Base-by-base conservation (phyloP, 1,139 yeast genomes). In the Chernovozyma sophiae-reginae region DNA sequence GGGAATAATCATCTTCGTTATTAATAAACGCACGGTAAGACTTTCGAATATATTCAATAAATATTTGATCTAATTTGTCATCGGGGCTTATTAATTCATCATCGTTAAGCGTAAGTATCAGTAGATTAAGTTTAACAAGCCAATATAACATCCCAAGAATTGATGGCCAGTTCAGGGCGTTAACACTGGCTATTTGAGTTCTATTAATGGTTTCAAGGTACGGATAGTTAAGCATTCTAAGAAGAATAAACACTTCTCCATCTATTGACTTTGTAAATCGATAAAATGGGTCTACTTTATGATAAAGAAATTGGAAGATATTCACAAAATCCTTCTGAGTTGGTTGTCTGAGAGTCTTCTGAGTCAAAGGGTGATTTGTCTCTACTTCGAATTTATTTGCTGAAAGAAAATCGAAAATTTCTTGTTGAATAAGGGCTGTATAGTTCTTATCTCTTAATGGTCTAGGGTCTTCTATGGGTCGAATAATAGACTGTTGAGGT, bases 151-250 rank as follows among this genome's bases (percentile, higher is more conserved):
- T 77, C 2, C 94, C 96, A 36, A 89, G 60, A 49, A 86, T 84
- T 17, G 77, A 74, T 14, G 87, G 90, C 97, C 97, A 87, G 50
- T 82, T 82, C 41, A 83, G 83, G 1, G 96, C 95, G 2, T 96
- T 96, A 6, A 87, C 96, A 0, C 96, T 96, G 34, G 90, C 80
- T 25, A 89, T 80, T 54, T 86, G 95, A 1, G 92, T 81, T 51
- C 89, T 78, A 56, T 82, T 85, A 32, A 89, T 80, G 0, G 85
- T 70, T 31, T 86, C 95, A 40, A 87, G 58, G 55, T 82, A 86
- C 1, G 97, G 97, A 52, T 89, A 90, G 36, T 76, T 77, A 43
- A 87, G 59, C 24, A 71, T 69, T 51, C 78, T 81, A 46, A 90
- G 62, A 13, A 86, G 62, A 16, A 74, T 70, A 47, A 81, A 81